Conservation (phyloP, 2,329 filamentous ascomycete species). For the Fusarium acutatum region DNA sequence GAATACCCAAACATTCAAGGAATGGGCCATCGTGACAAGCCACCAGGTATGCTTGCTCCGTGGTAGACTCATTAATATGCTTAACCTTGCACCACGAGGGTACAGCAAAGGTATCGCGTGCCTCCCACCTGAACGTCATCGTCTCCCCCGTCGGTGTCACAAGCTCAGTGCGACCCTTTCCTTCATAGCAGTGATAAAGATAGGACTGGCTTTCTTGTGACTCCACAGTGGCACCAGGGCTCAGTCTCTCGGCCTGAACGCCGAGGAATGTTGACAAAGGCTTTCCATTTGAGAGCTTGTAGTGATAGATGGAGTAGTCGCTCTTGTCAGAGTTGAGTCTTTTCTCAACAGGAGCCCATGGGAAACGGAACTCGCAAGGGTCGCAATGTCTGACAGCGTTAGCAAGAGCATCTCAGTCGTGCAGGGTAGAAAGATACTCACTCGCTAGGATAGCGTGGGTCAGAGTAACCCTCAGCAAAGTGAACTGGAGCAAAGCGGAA, state of each 20-base stretch:
- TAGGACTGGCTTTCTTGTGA: slow-evolving; percentile 58
- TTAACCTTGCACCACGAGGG: slow-evolving; percentile 61
- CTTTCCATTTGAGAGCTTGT: slow-evolving; percentile 44
- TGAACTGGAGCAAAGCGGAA: slow-evolving; percentile 61
- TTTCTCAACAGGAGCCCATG: slow-evolving; percentile 54
- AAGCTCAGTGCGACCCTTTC: slow-evolving; percentile 54
- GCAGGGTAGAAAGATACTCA: slow-evolving; percentile 16
- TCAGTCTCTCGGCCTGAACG: slow-evolving; percentile 58
- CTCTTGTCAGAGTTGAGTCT: slow-evolving; percentile 45
- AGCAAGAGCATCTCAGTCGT: background rate
- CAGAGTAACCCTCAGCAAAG: slow-evolving; percentile 61
- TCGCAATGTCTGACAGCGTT: slow-evolving; percentile 42
- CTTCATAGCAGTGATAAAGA: slow-evolving; percentile 62
- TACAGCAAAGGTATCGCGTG: slow-evolving; percentile 62
- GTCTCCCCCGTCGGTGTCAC: slow-evolving; percentile 43
- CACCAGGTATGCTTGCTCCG: slow-evolving; percentile 45
- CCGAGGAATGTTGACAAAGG: slow-evolving; percentile 56
- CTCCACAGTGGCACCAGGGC: slow-evolving; percentile 45
- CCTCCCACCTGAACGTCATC: slow-evolving; percentile 53
- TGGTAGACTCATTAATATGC: slow-evolving; percentile 50
- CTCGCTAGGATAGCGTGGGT: slow-evolving; percentile 58
- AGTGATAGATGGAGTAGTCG: slow-evolving; percentile 48
- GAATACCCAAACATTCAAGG: slow-evolving; percentile 35
- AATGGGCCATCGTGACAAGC: slow-evolving; percentile 48
- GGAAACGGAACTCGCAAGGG: slow-evolving; percentile 51